Conservation (phyloP, 2,329 filamentous ascomycete genomes). For the Fusarium floridanum region DNA sequence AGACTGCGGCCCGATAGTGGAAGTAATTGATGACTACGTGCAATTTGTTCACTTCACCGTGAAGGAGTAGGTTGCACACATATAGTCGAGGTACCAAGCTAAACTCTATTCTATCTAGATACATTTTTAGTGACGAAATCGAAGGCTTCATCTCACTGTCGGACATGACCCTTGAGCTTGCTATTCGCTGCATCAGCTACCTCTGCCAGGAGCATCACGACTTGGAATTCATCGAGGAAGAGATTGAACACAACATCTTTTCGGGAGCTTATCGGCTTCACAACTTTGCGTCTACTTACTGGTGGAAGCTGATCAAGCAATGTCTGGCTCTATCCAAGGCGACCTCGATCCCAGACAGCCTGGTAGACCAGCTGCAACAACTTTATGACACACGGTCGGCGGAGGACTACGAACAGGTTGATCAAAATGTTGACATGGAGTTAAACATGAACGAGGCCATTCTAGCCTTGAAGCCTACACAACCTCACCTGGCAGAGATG, state of each 20-base stretch:
- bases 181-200: neutral
- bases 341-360: neutral
- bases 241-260: neutral
- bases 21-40: conserved; percentile 10
- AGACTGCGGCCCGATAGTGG: conserved; percentile 21
- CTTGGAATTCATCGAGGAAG: neutral
- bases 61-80: conserved; percentile 10
- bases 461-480: neutral
- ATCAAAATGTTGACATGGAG: neutral
- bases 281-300: neutral
- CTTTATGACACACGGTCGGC: neutral
- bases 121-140: neutral
- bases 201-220: neutral
- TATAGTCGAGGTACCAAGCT: too few relatives aligned
- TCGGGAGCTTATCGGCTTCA: neutral
- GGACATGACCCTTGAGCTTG: neutral
- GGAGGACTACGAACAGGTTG: neutral
- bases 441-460: neutral
- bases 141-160: neutral
- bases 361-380: neutral
- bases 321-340: neutral
- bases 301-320: neutral
- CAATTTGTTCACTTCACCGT: conserved; percentile 34
- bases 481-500: neutral
- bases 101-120: too few relatives aligned